phyloP scores from a whole-genome alignment of 2,329 filamentous ascomycete species.

The Penicillium corylophilum region DNA sequence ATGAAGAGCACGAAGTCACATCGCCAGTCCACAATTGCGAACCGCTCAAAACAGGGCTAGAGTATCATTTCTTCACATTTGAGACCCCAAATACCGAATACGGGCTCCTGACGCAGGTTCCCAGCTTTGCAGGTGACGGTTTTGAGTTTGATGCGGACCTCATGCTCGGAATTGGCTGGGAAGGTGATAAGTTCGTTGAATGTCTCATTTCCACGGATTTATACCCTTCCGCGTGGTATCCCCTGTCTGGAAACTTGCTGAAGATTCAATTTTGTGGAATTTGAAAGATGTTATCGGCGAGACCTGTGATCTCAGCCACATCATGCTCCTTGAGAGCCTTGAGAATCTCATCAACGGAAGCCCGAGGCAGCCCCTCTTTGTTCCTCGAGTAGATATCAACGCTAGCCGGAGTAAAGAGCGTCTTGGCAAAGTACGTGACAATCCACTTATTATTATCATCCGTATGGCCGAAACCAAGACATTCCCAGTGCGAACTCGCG shows the following conservation, averaged over 20 bases:
- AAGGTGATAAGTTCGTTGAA: background rate
- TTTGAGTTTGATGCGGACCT: background rate
- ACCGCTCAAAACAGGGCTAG: no score
- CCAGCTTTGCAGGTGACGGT: background rate
- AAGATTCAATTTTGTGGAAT: conserved; percentile 9
- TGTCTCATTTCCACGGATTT: background rate
- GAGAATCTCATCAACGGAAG: conserved; percentile 11
- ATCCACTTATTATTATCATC: conserved; percentile 59
- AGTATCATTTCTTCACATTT: background rate
- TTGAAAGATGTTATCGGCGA: conserved; percentile 12
- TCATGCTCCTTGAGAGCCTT: conserved; percentile 7
- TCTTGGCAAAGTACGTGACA: conserved; percentile 82
- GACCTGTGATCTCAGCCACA: conserved; percentile 6
- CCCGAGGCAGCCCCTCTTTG: conserved; percentile 6
- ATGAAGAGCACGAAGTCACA: no score
- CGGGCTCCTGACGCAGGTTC: no score
- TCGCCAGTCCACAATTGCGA: no score
- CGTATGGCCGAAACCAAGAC: conserved; percentile 18
- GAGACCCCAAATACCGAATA: background rate
- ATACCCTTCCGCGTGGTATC: background rate
- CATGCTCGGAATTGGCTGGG: background rate
- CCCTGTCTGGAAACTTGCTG: background rate
- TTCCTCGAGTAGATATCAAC: conserved; percentile 71
- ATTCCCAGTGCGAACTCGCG: conserved; percentile 75
- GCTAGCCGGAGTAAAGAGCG: conserved; percentile 78